Base-by-base conservation (phyloP, 192 early-diverging fungal genomes). In the Oehlia diaphana region DNA sequence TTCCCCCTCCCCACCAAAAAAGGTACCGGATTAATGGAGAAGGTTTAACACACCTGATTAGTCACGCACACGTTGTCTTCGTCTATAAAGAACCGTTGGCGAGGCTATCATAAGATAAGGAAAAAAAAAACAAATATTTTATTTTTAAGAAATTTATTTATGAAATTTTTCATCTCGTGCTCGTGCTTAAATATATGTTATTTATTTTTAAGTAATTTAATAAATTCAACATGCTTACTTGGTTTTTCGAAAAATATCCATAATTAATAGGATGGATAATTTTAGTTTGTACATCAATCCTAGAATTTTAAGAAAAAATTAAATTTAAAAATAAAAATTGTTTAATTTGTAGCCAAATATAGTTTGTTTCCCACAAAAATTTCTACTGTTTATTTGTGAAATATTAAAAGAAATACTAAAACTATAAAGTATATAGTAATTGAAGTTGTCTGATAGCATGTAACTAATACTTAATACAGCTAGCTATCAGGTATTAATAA, bases 261-360 rank as follows among this genome's bases (percentile, higher is more conserved):
- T 86, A 89, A 49, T 90, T 89, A 71, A 89, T 90, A 0, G 89
- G 89, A 69, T 90, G 89, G 3, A 90, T 79, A 14, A 90, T 82
- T 33, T 90, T 90, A 44, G 88, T 82, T 0, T 75, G 78, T 1
- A 84, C 42, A 37, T 90, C 87, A 16, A 82, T 77, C 0, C 74
- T 83, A 80, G 10, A 9, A 79, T 58, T 31, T 21, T 58, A 58
- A 58, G 53, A 21, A 7, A 58, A 58, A 58, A 42, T 47, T 47
- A n/a, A 19, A 58, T 58, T 21, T 6, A 58, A 58, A 21, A 58
- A 58, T 6, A 16, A 3, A 53, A n/a, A 58, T 19, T 21, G 5
- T 58, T 58, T 21, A 19, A 19, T 58, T 58, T 21, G 14, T 58
- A 58, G 16, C 53, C 53, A 58, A 21, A 19, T 58, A 58, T 58